A percentile compares a stretch with the other conserved stretches of the same genome.
Evolutionary conservation across 306 rosid genomes (phyloP).

Genomic region (Arachis hypogaea): DNA sequence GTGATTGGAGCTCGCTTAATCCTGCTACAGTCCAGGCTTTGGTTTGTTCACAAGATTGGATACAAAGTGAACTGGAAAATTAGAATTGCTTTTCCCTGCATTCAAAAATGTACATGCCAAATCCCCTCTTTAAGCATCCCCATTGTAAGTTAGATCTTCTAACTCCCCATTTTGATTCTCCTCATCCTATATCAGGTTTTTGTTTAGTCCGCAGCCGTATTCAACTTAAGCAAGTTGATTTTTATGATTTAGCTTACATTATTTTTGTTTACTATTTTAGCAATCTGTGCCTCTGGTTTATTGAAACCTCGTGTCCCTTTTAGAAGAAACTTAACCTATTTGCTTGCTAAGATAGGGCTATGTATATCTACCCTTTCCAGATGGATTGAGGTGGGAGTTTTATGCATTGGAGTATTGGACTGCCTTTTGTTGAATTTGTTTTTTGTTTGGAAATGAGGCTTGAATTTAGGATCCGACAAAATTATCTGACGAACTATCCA

Average conservation of each 20-base stretch:
- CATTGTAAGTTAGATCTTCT: slow-evolving; percentile 44
- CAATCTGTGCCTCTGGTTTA: slow-evolving; percentile 21
- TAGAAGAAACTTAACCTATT: neutral
- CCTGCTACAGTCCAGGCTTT: slow-evolving; percentile 82
- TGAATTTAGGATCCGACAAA: too few relatives aligned
- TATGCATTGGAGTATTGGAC: too few relatives aligned
- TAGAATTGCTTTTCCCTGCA: slow-evolving; percentile 40
- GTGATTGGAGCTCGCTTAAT: slow-evolving; percentile 76
- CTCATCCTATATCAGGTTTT: slow-evolving; percentile 26
- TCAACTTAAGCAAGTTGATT: slow-evolving; percentile 36
- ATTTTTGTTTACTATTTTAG: slow-evolving; percentile 20
- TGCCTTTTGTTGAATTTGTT: too few relatives aligned
- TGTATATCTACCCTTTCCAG: too few relatives aligned
- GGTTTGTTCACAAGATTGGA: slow-evolving; percentile 97
- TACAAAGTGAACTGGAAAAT: slow-evolving; percentile 87
- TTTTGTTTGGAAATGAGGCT: too few relatives aligned
- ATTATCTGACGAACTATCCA: too few relatives aligned
- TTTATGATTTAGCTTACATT: slow-evolving; percentile 23
- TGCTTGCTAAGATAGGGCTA: too few relatives aligned
- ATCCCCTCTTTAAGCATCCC: slow-evolving; percentile 32
- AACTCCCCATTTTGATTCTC: slow-evolving; percentile 40
- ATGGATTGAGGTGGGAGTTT: too few relatives aligned
- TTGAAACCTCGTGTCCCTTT: slow-evolving; percentile 7
- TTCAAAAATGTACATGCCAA: slow-evolving; percentile 48
- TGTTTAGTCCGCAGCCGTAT: slow-evolving; percentile 28